These are phyloP conservation scores for Canavalia ensiformis DNA, from an alignment of 306 rosid species.

Conservation along the genomic window DNA sequence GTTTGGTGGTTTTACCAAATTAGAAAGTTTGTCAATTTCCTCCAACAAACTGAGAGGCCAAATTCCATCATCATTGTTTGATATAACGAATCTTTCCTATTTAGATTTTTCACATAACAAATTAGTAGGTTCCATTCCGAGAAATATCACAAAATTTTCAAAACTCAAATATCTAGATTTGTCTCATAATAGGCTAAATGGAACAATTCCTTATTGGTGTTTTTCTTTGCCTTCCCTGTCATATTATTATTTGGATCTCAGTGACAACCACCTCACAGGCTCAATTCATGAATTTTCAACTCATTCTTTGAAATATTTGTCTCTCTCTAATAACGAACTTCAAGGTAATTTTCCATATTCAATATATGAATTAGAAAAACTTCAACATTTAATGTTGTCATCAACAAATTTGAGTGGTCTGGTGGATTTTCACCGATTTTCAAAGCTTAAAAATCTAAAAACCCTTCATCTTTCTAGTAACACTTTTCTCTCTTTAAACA, in stretches of 20 bases:
- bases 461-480: neutral
- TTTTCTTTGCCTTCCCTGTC: neutral
- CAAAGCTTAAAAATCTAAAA: neutral
- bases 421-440: constrained; percentile 2
- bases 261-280: neutral
- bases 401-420: constrained; percentile 18
- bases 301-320: neutral
- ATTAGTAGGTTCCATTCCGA: constrained; percentile 23
- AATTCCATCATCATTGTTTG: constrained; percentile 30
- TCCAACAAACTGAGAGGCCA: neutral
- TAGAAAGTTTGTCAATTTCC: neutral
- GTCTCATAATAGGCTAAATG: neutral
- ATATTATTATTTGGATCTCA: neutral
- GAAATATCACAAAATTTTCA: neutral
- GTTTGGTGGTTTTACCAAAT: neutral
- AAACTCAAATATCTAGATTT: accelerated
- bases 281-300: neutral
- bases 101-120: neutral
- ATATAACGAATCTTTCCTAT: neutral
- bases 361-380: constrained; percentile 9
- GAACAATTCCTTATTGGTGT: constrained; percentile 38
- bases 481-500: neutral
- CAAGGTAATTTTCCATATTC: constrained; percentile 45
- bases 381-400: accelerated
- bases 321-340: constrained; percentile 7